Base-by-base conservation (phyloP, 257 asterid species). In the Solanum gracilifrons region DNA sequence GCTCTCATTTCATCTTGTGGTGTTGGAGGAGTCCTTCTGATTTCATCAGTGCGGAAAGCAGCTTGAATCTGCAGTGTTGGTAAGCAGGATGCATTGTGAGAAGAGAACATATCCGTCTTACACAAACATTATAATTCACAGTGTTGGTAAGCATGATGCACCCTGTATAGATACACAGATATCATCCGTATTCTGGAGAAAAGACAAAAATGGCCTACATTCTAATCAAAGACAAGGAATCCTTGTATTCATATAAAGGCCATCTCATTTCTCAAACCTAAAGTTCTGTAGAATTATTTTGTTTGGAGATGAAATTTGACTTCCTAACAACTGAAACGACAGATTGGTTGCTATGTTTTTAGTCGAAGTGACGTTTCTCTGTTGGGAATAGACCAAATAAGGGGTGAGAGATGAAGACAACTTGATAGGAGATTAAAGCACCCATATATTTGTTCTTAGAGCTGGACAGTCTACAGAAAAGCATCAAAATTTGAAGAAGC, bases 1-100 rank as follows among this genome's bases (percentile, higher is more conserved):
- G 93, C 94, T 87, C 94, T 90, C 94, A 92, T 92, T 90, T 92
- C 94, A 77, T 92, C 94, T 84, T 90, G 94, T 60, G 94, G 94
- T 12, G 94, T 92, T 6, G 94, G 94, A 69, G 94, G 94, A 85
- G 93, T 89, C 83, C 94, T 90, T 39, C 93, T 84, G 85, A 92
- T 92, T 85, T 92, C 94, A 88, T 92, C 94, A 8, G 94, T 92
- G 32, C 94, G 92, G 87, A 92, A 92, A 85, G 94, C 94, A 88
- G 94, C 93, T 92, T 90, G 94, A 89, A 92, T 90, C 93, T 90
- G 85, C 31, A 69, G 16, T 62, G 18, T 32, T 16, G 20, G 76
- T 16, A 82, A 58, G 35, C 41, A 84, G 66, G 43, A 55, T n/a
- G 76, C 18, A 20, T n/a, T 31, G 73, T 48, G 68, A 74, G 62